Percentiles rank a stretch among this genome's conserved stretches.
These are phyloP conservation scores for Nakazawaea sp. DNA, from an alignment of 805 yeast species.

Conservation along the genomic window DNA sequence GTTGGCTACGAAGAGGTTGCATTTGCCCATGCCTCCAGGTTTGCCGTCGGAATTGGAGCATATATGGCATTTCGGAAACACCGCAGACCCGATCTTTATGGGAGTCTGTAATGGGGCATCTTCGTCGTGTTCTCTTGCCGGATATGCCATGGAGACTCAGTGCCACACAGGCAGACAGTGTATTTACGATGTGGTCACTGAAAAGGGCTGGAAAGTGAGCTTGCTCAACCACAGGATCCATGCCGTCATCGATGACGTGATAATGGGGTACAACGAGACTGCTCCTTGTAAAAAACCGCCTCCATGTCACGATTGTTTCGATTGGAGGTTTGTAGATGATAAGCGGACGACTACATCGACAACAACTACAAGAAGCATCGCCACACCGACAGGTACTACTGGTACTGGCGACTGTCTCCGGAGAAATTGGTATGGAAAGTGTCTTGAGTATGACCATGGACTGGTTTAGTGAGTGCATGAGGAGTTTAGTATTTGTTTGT, in stretches of 20 bases:
- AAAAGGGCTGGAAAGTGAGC: slow-evolving; percentile 87
- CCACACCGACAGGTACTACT: slow-evolving; percentile 16
- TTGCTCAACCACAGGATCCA: slow-evolving; percentile 85
- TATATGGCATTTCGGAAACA: slow-evolving; percentile 93
- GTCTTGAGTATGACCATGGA: slow-evolving; percentile 30
- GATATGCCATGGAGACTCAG: slow-evolving; percentile 94
- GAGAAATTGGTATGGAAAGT: slow-evolving; percentile 66
- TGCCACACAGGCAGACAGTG: slow-evolving; percentile 91
- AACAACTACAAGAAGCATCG: slow-evolving; percentile 15
- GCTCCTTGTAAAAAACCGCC: slow-evolving; percentile 71
- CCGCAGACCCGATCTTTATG: slow-evolving; percentile 95
- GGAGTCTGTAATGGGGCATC: slow-evolving; percentile 96
- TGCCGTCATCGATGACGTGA: slow-evolving; percentile 78
- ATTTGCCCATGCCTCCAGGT: slow-evolving; percentile 92
- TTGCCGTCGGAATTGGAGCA: slow-evolving; percentile 70
- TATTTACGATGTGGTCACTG: slow-evolving; percentile 82
- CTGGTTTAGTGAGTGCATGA: too few species aligned
- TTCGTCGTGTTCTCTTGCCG: slow-evolving; percentile 82
- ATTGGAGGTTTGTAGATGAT: slow-evolving; percentile 67
- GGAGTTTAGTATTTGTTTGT: too few species aligned
- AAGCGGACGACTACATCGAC: slow-evolving; percentile 16
- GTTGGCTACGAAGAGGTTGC: slow-evolving; percentile 76
- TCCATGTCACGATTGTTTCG: slow-evolving; percentile 85
- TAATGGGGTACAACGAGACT: slow-evolving; percentile 65
- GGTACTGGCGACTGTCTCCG: slow-evolving; percentile 36